Evolutionary conservation across 129 eudicot genomes (phyloP), one percentile per base, ranked within the genome.

Genomic region (Ambrosia trifida): DNA sequence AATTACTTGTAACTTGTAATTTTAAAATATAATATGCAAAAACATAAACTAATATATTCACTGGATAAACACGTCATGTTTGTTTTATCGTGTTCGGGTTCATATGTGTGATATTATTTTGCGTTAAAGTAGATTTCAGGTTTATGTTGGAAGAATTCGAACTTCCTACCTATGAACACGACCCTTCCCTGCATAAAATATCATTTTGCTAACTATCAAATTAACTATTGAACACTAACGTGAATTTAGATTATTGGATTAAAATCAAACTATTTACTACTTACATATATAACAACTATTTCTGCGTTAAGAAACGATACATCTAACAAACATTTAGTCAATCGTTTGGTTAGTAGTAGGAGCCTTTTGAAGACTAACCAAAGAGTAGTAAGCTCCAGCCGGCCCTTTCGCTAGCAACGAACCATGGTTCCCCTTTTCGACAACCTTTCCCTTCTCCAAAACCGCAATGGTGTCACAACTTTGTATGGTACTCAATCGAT

Each of bases 341-440:
- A 66, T 52, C 1, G 20, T 16, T 56, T 70, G 77, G 32, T 43
- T 64, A 63, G 40, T 40, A 63, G 53, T 6, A 33, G 43, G 72
- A 11, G 95, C 75, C 75, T 79, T 85, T 81, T 93, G 96, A 33
- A 93, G 95, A 51, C 81, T 85, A 52, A 89, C 98, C 54, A 93
- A 71, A 0, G 95, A 74, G 38, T 77, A 83, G 53, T 93, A 93
- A 30, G 83, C 84, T n/a, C 98, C 98, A 1, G 7, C 80, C 6
- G 88, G 82, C 33, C 96, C 98, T 73, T 82, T 82, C 1, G 77
- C 96, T 12, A 93, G 46, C 85, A 93, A 81, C 1, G 87, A 76
- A 12, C 90, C 76, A 51, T 93, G 98, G 16, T 83, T 85, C 74
- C 98, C 98, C 52, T 68, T 85, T 63, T 93, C 98, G 0, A 93